Evolutionary conservation across 2,329 filamentous ascomycete genomes (phyloP).

Genomic region (Knufia petricola): DNA sequence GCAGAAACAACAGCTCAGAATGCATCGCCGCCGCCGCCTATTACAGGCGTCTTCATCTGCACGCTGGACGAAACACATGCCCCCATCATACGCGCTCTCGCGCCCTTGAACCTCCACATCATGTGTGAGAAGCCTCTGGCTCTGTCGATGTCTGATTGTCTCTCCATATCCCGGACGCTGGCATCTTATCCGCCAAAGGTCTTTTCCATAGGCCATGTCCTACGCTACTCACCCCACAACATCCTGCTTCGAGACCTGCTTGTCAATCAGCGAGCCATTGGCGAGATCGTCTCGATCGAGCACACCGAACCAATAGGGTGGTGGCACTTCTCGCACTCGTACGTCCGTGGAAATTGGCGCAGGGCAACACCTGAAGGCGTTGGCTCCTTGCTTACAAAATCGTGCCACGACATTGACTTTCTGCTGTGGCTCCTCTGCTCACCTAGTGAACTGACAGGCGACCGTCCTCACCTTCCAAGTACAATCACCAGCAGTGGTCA

Average conservation of each 20-base stretch:
- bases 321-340: constrained; percentile 91
- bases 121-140: constrained; percentile 94
- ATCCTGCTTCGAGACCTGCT: constrained; percentile 71
- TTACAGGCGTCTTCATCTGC: constrained; percentile 56
- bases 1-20: constrained; percentile 27
- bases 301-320: constrained; percentile 92
- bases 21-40: constrained; percentile 41
- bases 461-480: constrained; percentile 59
- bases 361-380: constrained; percentile 64
- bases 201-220: constrained; percentile 87
- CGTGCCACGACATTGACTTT: constrained; percentile 91
- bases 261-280: constrained; percentile 64
- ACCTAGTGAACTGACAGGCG: constrained; percentile 42
- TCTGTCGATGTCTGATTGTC: constrained; percentile 65
- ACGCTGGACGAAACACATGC: constrained; percentile 84
- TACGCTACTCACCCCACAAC: constrained; percentile 90
- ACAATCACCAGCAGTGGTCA: constrained; percentile 66
- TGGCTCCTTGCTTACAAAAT: constrained; percentile 78
- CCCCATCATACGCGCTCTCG: constrained; percentile 66
- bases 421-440: constrained; percentile 83
- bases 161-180: constrained; percentile 36
- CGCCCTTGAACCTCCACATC: constrained; percentile 62
- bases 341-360: constrained; percentile 88
- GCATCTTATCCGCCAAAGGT: constrained; percentile 37
- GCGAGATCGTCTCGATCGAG: constrained; percentile 74